These are phyloP conservation scores for Ilyonectria mors-panacis DNA, from an alignment of 2,329 filamentous ascomycete genomes.

Conservation along the genomic window DNA sequence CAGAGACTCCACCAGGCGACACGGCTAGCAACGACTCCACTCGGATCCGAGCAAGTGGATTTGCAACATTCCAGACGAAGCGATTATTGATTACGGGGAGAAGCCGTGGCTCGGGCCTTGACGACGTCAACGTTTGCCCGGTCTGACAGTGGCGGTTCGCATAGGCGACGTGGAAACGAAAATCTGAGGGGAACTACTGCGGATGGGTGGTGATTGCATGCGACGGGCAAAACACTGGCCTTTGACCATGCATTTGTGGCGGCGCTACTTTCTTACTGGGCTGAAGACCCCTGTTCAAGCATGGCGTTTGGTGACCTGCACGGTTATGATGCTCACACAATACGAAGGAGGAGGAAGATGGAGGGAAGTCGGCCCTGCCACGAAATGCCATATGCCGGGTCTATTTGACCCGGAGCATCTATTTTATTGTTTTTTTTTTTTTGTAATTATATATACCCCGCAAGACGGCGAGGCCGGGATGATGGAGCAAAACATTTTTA, in stretches of 20 bases:
- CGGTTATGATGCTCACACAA: slow-evolving; percentile 37
- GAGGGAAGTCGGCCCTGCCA: slow-evolving; percentile 14
- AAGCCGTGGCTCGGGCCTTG: slow-evolving; percentile 10
- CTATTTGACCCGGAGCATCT: slow-evolving; percentile 24
- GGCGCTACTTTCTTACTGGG: slow-evolving; percentile 48
- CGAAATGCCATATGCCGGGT: slow-evolving; percentile 26
- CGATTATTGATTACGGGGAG: slow-evolving; percentile 3
- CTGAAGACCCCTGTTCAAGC: slow-evolving; percentile 43
- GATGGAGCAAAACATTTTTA: slow-evolving; percentile 37
- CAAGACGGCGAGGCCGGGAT: slow-evolving; percentile 34
- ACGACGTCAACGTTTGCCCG: slow-evolving; percentile 20
- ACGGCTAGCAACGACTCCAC: slow-evolving; percentile 1
- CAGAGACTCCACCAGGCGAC: slow-evolving; percentile 3
- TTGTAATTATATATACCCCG: slow-evolving; percentile 36
- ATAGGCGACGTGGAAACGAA: slow-evolving; percentile 32
- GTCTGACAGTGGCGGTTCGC: slow-evolving; percentile 32
- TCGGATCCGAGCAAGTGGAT: slow-evolving; percentile 17
- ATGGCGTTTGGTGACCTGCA: slow-evolving; percentile 36
- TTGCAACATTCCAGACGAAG: slow-evolving; percentile 12
- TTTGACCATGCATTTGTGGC: slow-evolving; percentile 37
- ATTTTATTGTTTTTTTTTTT: slow-evolving; percentile 24
- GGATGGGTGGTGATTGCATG: slow-evolving; percentile 27
- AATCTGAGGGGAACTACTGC: slow-evolving; percentile 34
- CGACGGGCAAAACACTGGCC: slow-evolving; percentile 29
- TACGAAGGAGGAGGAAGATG: neutral